Evolutionary conservation across 163 green algal species (phyloP).

Genomic region (Trebouxiophyceae sp.): DNA sequence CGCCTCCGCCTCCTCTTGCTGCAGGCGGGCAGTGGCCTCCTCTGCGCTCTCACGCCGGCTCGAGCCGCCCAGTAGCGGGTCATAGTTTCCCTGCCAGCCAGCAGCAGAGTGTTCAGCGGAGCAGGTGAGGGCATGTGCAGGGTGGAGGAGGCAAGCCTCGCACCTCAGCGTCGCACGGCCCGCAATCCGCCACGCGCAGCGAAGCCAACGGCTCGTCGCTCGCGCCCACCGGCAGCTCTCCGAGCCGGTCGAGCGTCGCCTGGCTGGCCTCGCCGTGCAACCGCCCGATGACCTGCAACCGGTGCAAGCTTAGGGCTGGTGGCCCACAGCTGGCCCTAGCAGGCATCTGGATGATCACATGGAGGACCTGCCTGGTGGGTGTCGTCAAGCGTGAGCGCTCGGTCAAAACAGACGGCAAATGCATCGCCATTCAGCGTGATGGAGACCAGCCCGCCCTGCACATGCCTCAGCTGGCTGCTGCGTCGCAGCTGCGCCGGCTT

Average conservation of each 20-base stretch:
- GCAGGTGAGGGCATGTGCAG: neutral
- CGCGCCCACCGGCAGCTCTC: neutral
- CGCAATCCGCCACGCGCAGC: neutral
- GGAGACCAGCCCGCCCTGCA: neutral
- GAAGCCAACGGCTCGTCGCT: neutral
- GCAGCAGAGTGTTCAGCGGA: neutral
- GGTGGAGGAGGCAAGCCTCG: neutral
- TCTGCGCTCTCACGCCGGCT: neutral
- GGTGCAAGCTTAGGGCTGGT: neutral
- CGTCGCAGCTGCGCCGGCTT: neutral
- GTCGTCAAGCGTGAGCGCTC: slow-evolving; percentile 11
- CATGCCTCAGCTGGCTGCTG: neutral
- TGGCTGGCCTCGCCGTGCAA: neutral
- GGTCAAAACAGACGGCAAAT: slow-evolving; percentile 11
- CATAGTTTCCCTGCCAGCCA: neutral
- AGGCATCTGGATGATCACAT: slow-evolving; percentile 1
- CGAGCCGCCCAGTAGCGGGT: neutral
- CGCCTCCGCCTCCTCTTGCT: neutral
- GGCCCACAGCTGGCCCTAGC: neutral
- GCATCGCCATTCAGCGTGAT: slow-evolving; percentile 6
- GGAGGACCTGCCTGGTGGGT: slow-evolving; percentile 10
- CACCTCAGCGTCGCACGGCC: neutral
- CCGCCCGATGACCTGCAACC: neutral
- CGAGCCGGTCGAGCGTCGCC: neutral
- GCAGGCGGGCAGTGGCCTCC: neutral